Percentiles rank a stretch among this genome's conserved stretches.
phyloP scores from a whole-genome alignment of 768 basidiomycete species.

The Auricularia heimuer region DNA sequence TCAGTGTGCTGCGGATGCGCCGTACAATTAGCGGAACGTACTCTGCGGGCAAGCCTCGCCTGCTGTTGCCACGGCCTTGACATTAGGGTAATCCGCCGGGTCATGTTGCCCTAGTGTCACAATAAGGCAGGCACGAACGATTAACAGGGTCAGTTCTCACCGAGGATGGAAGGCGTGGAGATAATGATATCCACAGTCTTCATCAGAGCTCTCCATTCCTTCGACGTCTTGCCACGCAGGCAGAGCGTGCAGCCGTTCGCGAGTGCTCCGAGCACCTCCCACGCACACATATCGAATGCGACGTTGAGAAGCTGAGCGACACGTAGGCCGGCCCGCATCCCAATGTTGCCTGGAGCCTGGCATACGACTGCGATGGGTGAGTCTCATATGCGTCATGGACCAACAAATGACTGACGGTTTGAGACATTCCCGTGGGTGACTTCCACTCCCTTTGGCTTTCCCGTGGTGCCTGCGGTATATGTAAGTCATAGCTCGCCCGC shows the following conservation, averaged over 20 bases:
- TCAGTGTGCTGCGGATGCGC: neutral
- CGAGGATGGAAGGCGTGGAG: conserved; percentile 43
- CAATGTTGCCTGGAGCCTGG: conserved; percentile 42
- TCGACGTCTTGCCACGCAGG: conserved; percentile 40
- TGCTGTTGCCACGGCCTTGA: conserved; percentile 43
- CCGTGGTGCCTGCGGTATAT: conserved; percentile 35
- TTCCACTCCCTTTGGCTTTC: conserved; percentile 50
- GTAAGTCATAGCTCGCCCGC: neutral
- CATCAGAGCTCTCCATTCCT: conserved; percentile 41
- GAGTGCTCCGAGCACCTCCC: conserved; percentile 47
- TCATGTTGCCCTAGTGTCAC: conserved; percentile 28
- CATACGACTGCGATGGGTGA: conserved; percentile 27
- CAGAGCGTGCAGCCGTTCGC: conserved; percentile 44
- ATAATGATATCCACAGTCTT: conserved; percentile 43
- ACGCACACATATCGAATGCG: conserved; percentile 59
- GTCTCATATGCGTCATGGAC: neutral
- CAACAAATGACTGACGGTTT: conserved; percentile 33
- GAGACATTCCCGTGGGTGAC: conserved; percentile 51
- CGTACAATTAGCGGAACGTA: conserved; percentile 14
- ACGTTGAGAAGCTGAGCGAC: conserved; percentile 55
- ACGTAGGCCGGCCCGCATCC: conserved; percentile 45
- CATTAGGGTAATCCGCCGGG: conserved; percentile 43
- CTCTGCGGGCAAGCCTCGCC: conserved; percentile 50
- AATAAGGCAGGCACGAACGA: conserved; percentile 1
- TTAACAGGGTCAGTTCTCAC: conserved; percentile 9